Base-by-base conservation (phyloP, 1,139 yeast genomes). In the Lizanozyma gosingica region DNA sequence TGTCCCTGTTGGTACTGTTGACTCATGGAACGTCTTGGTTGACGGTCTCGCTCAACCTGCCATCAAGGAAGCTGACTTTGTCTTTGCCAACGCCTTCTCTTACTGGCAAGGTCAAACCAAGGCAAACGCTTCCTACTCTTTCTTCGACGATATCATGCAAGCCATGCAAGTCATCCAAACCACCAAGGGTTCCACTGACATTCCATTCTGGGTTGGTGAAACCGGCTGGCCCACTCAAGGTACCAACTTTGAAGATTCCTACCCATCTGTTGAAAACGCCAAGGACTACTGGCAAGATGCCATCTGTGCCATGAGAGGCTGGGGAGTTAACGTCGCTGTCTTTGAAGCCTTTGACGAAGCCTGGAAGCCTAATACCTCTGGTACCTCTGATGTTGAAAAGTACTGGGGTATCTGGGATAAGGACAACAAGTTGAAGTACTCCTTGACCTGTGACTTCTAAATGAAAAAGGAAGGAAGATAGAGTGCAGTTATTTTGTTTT, bases 191-290 rank as follows among this genome's bases (percentile, higher is more conserved):
- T 67, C 83, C 43, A 82, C 90, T 45, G 88, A 86, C 63, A 74
- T 88, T 53, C 73, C 77, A 45, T 87, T 90, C 73, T 88, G 92
- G 88, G 92, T 90, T 56, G 97, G 97, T 60, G 97, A 92, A 73
- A 92, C 97, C 50, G 98, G 97, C 53, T 90, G 97, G 96, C 95
- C 97, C 59, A 78, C 95, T 37, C 80, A 73, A 11, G 98, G 98
- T 62, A 79, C 87, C 48, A 65, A 71, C 60, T 88, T 66, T 55
- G 85, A 79, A 57, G 41, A 56, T 48, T 64, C 92, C 42, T 58
- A 64, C 38, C 96, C 97, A 54, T 62, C 80, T 54, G 73, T 78
- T 43, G 71, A 61, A 38, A 87, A 86, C 57, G 97, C 97, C 45
- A 70, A 73, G 57, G 62, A 64, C 54, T 88, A 73, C 78, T 92